These are phyloP conservation scores for Kondoa subrosea DNA, from an alignment of 768 basidiomycete species.

Conservation along the genomic window DNA sequence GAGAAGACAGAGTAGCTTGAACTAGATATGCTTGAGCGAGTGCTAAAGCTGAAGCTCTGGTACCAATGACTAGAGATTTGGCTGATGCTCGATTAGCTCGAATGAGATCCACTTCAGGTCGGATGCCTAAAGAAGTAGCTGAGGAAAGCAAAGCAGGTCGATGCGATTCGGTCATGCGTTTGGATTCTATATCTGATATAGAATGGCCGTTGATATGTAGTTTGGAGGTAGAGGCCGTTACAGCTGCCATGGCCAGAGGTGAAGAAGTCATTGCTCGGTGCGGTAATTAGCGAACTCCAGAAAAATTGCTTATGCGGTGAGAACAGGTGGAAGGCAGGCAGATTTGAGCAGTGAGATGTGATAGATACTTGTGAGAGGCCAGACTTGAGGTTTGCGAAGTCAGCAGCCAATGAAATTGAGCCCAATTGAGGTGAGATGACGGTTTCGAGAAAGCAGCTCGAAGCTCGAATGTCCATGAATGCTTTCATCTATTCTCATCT, in stretches of 20 bases:
- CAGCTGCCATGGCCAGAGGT: not conserved
- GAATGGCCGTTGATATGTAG: not conserved
- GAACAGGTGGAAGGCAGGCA: not conserved
- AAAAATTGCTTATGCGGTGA: not conserved
- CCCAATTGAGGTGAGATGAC: too few species aligned
- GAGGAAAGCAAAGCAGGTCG: not conserved
- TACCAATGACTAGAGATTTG: conserved; percentile 12
- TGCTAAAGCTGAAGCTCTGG: conserved; percentile 12
- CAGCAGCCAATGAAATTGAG: not conserved
- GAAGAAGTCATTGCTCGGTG: not conserved
- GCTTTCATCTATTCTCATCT: not conserved
- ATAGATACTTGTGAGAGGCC: not conserved
- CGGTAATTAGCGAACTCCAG: not conserved
- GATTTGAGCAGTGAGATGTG: not conserved
- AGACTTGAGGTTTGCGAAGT: not conserved
- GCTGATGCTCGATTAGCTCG: not conserved
- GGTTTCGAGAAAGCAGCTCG: too few species aligned
- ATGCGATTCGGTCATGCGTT: not conserved
- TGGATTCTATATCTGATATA: not conserved
- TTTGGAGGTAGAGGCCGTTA: not conserved
- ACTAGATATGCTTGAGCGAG: conserved; percentile 18
- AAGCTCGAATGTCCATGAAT: not conserved
- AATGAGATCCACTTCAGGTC: not conserved
- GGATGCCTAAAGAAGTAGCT: not conserved
- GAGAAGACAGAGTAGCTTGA: conserved; percentile 5